A percentile compares a stretch with the other conserved stretches of the same genome.
Evolutionary conservation across 2,329 filamentous ascomycete genomes (phyloP).

Genomic region (Botryotinia convoluta): DNA sequence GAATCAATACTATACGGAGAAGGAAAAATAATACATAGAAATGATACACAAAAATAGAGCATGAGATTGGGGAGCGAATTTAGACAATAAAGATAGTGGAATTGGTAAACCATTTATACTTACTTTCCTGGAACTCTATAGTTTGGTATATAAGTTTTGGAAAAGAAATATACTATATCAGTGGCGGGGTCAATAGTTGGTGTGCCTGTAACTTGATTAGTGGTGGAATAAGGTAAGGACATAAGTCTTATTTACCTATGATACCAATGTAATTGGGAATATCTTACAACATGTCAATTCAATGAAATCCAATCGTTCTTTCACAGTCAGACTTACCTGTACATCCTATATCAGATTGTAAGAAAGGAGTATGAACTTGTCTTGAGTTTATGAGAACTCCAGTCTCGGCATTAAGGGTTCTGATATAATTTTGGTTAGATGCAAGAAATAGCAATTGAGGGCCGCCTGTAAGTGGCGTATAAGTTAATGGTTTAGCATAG

Average conservation of each 20-base stretch:
- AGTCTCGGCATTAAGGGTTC: conserved; percentile 55
- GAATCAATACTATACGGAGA: not conserved
- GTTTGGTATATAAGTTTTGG: conserved; percentile 27
- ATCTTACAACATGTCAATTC: conserved; percentile 11
- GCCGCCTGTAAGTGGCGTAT: conserved; percentile 47
- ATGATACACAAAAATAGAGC: not conserved
- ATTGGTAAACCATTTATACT: not conserved
- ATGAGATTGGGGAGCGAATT: not conserved
- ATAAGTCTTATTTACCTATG: conserved; percentile 8
- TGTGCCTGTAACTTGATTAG: conserved; percentile 13
- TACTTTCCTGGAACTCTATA: conserved; percentile 8
- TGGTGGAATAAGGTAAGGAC: too few relatives aligned
- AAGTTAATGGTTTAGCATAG: conserved; percentile 50
- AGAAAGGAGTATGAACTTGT: conserved; percentile 49
- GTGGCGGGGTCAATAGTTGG: conserved; percentile 28
- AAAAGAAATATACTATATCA: conserved; percentile 29
- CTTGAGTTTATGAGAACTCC: conserved; percentile 49
- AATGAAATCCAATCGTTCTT: not conserved
- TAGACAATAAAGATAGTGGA: not conserved
- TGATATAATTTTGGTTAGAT: conserved; percentile 57
- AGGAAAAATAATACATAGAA: not conserved
- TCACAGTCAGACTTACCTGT: conserved; percentile 3
- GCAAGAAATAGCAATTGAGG: conserved; percentile 55
- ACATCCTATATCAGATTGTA: conserved; percentile 47
- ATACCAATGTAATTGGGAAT: conserved; percentile 28